Evolutionary conservation across 495 filamentous ascomycete species (phyloP), one percentile per base, ranked within the genome.

Genomic region (Hypoxylon rickii): DNA sequence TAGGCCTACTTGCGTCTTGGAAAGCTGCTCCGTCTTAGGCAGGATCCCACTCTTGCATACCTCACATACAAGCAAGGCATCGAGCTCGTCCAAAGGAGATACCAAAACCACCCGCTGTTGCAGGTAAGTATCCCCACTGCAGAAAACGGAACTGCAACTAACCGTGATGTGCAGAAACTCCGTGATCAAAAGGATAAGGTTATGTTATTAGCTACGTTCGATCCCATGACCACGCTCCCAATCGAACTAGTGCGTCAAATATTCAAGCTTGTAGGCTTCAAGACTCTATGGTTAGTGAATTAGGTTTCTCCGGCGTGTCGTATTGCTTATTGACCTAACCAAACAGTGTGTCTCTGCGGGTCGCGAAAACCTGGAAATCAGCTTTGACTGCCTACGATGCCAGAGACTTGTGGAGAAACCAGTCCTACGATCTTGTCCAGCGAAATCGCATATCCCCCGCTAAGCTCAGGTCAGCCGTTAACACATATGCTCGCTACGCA

Each of bases 231-330:
- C 0, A 55, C 67, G 1, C 55, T 85, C 15, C 80, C 81, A 3
- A 43, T 78, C 3, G 82, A 85, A 46, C 65, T 83, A 33, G 70
- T 71, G 20, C 46, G 55, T 24, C 71, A 80, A 54, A 70, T 79
- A 1, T 65, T 85, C 3, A 45, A 67, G n/a, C 53, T 73, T 33
- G 60, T 83, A 7, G 66, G 70, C 16, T 82, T 82, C 56, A 71
- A 64, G 33, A 63, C 81, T n/a, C 68, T 77, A 18, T 78, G 78
- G 80, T 83, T 69, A 58, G 76, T 66, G n/a, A n/a, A n/a, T n/a
- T n/a, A n/a, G n/a, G n/a, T n/a, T n/a, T n/a, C n/a, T 3, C 5
- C 12, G 7, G 6, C 32, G 12, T 34, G 5, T 3, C 5, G 3
- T 34, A 13, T 8, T 8, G n/a, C 12, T 16, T 38, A 38, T 17